Evolutionary conservation across 345 rosid species (phyloP).

Genomic region (Populus nigra): DNA sequence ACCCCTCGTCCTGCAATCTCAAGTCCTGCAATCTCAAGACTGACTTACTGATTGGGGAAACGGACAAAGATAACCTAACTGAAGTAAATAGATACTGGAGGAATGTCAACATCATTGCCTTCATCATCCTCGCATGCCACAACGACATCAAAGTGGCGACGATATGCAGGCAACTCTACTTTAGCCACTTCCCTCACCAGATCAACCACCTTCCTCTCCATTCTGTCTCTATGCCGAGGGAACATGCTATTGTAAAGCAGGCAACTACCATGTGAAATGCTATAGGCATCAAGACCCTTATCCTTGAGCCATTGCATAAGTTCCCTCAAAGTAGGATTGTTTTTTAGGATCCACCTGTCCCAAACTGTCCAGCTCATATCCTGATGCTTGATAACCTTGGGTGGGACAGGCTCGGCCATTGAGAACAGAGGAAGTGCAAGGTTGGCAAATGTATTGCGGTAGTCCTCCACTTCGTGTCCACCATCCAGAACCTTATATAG

Average conservation of each 20-base stretch:
- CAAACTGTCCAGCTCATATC: conserved; percentile 97
- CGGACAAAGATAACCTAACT: conserved; percentile 17
- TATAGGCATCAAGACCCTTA: conserved; percentile 79
- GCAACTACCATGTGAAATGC: conserved; percentile 90
- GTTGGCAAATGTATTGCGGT: conserved; percentile 96
- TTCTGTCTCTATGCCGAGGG: conserved; percentile 73
- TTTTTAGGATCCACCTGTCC: conserved; percentile 83
- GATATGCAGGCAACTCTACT: conserved; percentile 63
- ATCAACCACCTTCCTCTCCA: conserved; percentile 75
- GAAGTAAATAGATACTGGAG: conserved; percentile 79
- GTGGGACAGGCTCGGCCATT: conserved; percentile 95
- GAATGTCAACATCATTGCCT: conserved; percentile 83
- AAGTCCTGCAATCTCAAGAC: not conserved
- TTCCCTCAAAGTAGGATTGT: conserved; percentile 70
- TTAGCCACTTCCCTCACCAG: conserved; percentile 85
- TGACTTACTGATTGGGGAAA: not conserved
- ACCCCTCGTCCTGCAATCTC: not conserved
- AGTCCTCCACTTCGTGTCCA: conserved; percentile 79
- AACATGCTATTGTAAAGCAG: conserved; percentile 88
- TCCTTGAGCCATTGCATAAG: conserved; percentile 76
- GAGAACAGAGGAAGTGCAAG: conserved; percentile 89
- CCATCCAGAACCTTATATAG: conserved; percentile 87
- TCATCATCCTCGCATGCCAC: conserved; percentile 92
- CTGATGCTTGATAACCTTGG: conserved; percentile 75
- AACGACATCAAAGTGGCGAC: conserved; percentile 78